Conservation (phyloP, 1,284 basidiomycete genomes). For the Pseudozyma flocculosa region DNA sequence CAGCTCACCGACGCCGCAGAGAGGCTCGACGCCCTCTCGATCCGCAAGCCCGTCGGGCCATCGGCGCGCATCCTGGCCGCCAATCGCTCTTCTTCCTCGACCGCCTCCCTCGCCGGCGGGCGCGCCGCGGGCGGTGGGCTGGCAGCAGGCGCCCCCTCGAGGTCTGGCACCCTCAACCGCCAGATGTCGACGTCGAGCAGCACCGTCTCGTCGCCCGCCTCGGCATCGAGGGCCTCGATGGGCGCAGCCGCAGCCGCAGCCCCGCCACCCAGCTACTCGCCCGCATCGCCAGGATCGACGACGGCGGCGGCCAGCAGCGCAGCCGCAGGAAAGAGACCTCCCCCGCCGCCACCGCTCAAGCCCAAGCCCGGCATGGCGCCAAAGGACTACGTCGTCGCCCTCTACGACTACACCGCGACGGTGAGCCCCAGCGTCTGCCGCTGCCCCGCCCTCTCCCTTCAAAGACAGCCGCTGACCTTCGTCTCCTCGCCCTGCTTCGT, state of each 20-base stretch:
- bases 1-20: slow-evolving; percentile 77
- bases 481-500: too few species aligned
- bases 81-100: slow-evolving; percentile 7
- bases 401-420: slow-evolving; percentile 87
- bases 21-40: slow-evolving; percentile 55
- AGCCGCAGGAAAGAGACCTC: slow-evolving; percentile 71
- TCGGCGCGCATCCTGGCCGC: slow-evolving; percentile 37
- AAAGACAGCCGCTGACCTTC: background rate
- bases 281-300: slow-evolving; percentile 24
- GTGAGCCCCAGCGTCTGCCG: background rate
- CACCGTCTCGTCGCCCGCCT: slow-evolving; percentile 11
- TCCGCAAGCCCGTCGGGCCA: slow-evolving; percentile 42
- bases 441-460: slow-evolving; percentile 5
- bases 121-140: slow-evolving; percentile 9
- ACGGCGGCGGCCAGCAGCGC: slow-evolving; percentile 13
- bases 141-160: slow-evolving; percentile 20
- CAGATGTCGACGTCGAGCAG: background rate
- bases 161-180: slow-evolving; percentile 13
- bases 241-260: slow-evolving; percentile 48
- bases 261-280: slow-evolving; percentile 58
- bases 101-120: slow-evolving; percentile 3
- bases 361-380: slow-evolving; percentile 69
- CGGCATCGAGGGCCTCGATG: too few species aligned
- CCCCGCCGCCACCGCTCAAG: slow-evolving; percentile 80
- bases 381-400: slow-evolving; percentile 78